These are phyloP conservation scores for Botryotinia convoluta DNA, from an alignment of 2,329 filamentous ascomycete species.

Conservation along the genomic window DNA sequence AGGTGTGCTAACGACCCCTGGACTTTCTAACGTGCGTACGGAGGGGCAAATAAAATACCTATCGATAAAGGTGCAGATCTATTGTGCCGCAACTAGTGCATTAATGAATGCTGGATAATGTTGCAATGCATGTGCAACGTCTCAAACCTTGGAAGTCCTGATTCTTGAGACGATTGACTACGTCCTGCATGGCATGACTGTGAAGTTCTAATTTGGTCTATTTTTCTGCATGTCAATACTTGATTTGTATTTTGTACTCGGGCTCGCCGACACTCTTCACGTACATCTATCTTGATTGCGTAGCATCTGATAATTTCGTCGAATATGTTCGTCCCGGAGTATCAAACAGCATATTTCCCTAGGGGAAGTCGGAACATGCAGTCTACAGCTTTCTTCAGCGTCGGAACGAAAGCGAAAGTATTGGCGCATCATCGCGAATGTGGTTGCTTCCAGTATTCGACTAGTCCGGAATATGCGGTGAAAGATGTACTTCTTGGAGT, in stretches of 20 bases:
- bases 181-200: background rate
- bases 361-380: background rate
- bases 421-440: background rate
- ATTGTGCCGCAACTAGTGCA: constrained; percentile 4
- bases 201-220: no score
- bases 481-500: background rate
- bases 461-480: background rate
- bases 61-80: background rate
- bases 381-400: background rate
- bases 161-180: background rate
- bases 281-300: background rate
- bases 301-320: background rate
- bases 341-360: background rate
- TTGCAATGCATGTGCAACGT: constrained; percentile 13
- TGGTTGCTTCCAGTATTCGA: background rate
- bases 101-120: background rate
- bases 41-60: background rate
- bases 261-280: constrained; percentile 1
- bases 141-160: constrained; percentile 8
- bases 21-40: background rate
- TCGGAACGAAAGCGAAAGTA: background rate
- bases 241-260: background rate
- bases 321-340: background rate
- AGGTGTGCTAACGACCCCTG: background rate
- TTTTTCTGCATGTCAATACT: background rate